Evolutionary conservation across 1,139 yeast species (phyloP).

Genomic region (Geotrichum siamense): DNA sequence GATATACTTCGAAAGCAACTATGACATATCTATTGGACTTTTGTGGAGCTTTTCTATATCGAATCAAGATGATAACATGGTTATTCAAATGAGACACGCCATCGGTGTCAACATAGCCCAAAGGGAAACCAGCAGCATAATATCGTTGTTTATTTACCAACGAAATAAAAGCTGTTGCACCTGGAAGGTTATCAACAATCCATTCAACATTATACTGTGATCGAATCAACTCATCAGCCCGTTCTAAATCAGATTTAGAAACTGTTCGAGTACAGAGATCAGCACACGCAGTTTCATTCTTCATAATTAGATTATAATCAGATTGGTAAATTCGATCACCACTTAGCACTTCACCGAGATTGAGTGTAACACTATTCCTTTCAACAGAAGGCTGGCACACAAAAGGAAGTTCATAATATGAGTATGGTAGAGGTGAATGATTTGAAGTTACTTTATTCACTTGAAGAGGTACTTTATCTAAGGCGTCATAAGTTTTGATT

Average conservation of each 20-base stretch:
- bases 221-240: constrained; percentile 56
- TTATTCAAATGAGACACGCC: constrained; percentile 60
- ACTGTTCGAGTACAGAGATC: constrained; percentile 60
- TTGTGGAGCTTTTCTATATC: constrained; percentile 54
- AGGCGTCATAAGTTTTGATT: constrained; percentile 35
- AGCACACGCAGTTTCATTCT: constrained; percentile 56
- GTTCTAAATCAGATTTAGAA: constrained; percentile 42
- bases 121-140: constrained; percentile 81
- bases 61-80: constrained; percentile 72
- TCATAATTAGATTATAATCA: constrained; percentile 56
- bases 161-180: constrained; percentile 77
- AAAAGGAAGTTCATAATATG: constrained; percentile 71
- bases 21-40: constrained; percentile 46
- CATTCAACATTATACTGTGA: constrained; percentile 76
- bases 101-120: constrained; percentile 57
- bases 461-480: constrained; percentile 59
- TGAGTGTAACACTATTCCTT: constrained; percentile 55
- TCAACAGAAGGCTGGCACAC: constrained; percentile 62
- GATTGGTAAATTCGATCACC: constrained; percentile 80
- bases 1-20: constrained; percentile 88
- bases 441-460: constrained; percentile 79
- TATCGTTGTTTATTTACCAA: constrained; percentile 54
- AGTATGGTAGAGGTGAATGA: constrained; percentile 67
- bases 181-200: constrained; percentile 79
- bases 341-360: constrained; percentile 67